These are phyloP conservation scores for Penicillium canescens DNA, from an alignment of 495 filamentous ascomycete genomes.

Conservation along the genomic window DNA sequence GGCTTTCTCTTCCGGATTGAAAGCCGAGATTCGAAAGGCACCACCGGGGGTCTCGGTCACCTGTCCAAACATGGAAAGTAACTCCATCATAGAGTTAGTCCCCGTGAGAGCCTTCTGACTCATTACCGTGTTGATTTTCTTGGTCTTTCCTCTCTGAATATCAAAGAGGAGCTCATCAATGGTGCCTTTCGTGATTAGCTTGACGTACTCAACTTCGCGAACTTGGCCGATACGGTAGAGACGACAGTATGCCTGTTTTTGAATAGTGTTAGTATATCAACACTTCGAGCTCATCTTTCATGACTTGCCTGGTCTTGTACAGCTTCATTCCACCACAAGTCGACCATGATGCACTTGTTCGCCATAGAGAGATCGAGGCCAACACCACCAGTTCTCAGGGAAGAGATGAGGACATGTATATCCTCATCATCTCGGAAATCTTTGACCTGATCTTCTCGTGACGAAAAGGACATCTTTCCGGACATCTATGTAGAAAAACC, in stretches of 20 bases:
- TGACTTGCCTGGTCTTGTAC: conserved; percentile 48
- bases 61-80: too few species aligned
- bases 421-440: conserved; percentile 27
- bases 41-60: too few species aligned
- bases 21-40: too few species aligned
- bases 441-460: conserved; percentile 29
- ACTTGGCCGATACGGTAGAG: conserved; percentile 64
- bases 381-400: conserved; percentile 46
- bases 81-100: too few species aligned
- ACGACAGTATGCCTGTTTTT: conserved; percentile 57
- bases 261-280: not conserved
- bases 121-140: not conserved
- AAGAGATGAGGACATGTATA: conserved; percentile 40
- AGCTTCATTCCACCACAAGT: conserved; percentile 62
- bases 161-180: conserved; percentile 54
- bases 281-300: not conserved
- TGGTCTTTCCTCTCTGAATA: conserved; percentile 21
- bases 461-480: conserved; percentile 25
- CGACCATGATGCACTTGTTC: conserved; percentile 57
- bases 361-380: conserved; percentile 56
- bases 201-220: conserved; percentile 52
- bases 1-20: too few species aligned
- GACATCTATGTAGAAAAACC: conserved; percentile 21
- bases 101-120: not conserved
- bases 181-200: conserved; percentile 48